Evolutionary conservation across 768 basidiomycete genomes (phyloP), one percentile per base, ranked within the genome.

Genomic region (Tulasnella sp.): DNA sequence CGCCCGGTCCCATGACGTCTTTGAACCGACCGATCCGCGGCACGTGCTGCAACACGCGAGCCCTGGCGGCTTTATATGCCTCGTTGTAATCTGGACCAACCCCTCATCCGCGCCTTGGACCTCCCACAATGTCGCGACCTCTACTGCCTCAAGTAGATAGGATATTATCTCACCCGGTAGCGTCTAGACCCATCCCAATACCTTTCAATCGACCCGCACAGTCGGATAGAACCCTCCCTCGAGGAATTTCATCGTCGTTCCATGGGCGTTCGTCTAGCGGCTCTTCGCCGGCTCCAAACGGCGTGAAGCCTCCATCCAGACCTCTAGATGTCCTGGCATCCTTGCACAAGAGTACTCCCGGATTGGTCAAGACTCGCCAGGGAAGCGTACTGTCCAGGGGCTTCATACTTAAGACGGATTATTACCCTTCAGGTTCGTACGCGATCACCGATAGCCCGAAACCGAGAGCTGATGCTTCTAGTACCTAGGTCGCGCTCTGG

Each of bases 331-430:
- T 64, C n/a, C 44, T 82, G 22, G 76, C 80, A 6, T 48, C 41
- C 22, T 69, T 82, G 31, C 81, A 82, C 31, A 82, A 76, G 48
- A 81, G 46, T 22, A 81, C 76, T 40, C 81, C 73, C 18, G 75
- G 79, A 28, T 89, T 96, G 46, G 95, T 96, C 79, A 95, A 96
- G 87, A 92, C 93, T 8, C 89, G 96, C 80, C 88, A 89, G 0
- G 96, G 96, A 24, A 94, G 93, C 83, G 96, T 97, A 46, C 88
- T 97, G 8, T 92, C 93, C 4, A 87, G 96, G 82, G 95, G 96
- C 0, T 95, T 96, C 85, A 97, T 99, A 79, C 87, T 99, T 83
- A 99, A 99, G 88, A 97, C 96, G 24, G 97, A 98, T 87, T 89
- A 93, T 85, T 93, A 95, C 86, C 93, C 93, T 46, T 93, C 93